Percentiles rank a stretch among this genome's conserved stretches.
Evolutionary conservation across 108 stramenopile species (phyloP).

Genomic region (Parietichytrium sp.): DNA sequence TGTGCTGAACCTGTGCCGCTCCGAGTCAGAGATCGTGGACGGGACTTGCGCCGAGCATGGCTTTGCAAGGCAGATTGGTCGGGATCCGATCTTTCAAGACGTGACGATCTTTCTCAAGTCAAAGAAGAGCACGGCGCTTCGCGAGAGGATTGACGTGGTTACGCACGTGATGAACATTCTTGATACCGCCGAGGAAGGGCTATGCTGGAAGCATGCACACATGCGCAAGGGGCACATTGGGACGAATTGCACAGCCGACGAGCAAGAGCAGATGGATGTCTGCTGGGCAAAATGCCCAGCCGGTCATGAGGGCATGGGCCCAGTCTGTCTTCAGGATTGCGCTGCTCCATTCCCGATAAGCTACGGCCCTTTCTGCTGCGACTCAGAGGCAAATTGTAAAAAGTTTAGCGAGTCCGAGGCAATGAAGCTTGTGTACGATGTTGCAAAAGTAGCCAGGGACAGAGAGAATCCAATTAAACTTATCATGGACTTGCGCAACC

Average conservation of each 20-base stretch:
- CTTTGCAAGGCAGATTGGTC: not conserved
- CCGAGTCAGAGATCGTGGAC: not conserved
- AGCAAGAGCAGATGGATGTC: slow-evolving; percentile 20
- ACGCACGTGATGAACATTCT: not conserved
- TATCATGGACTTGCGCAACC: slow-evolving; percentile 11
- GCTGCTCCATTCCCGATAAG: not conserved
- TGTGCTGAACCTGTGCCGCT: slow-evolving; percentile 18
- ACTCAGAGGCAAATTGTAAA: not conserved
- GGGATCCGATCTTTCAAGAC: not conserved
- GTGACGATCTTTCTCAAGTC: not conserved
- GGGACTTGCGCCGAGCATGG: not conserved
- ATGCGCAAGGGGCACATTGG: not conserved
- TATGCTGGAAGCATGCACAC: not conserved
- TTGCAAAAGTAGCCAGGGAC: slow-evolving; percentile 35
- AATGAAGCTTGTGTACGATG: slow-evolving; percentile 31
- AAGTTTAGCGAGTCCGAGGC: not conserved
- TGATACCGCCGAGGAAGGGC: not conserved
- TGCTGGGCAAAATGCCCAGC: slow-evolving; percentile 20
- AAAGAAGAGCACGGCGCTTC: not conserved
- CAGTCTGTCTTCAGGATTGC: not conserved
- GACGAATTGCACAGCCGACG: not conserved
- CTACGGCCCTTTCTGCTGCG: slow-evolving; percentile 2
- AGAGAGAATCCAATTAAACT: not conserved
- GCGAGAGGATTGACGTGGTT: not conserved
- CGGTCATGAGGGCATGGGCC: not conserved